Percentiles rank a stretch among this genome's conserved stretches.
phyloP scores from a whole-genome alignment of 805 yeast species.

The Starmerella stellata region DNA sequence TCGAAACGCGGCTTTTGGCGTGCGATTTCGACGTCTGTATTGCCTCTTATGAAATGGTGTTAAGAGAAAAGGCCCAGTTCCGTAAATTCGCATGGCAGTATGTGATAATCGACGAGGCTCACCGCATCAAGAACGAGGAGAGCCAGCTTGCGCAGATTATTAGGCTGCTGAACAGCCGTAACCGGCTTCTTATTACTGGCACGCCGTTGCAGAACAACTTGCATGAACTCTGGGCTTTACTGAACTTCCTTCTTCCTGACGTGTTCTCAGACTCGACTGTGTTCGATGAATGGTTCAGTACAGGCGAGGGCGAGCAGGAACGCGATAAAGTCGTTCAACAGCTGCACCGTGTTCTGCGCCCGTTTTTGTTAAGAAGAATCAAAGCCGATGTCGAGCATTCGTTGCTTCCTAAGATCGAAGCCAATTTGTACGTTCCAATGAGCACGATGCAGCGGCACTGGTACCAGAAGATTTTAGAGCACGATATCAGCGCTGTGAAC shows the following conservation, averaged over 20 bases:
- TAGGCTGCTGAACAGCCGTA: conserved; percentile 67
- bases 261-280: conserved; percentile 81
- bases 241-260: conserved; percentile 81
- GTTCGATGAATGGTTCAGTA: conserved; percentile 73
- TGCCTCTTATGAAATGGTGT: conserved; percentile 84
- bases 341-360: conserved; percentile 70
- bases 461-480: conserved; percentile 76
- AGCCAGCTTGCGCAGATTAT: conserved; percentile 83
- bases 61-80: conserved; percentile 65
- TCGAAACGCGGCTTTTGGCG: conserved; percentile 40
- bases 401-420: conserved; percentile 73
- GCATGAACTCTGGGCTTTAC: conserved; percentile 90
- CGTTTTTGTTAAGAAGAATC: conserved; percentile 74
- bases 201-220: conserved; percentile 89
- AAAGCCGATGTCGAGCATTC: conserved; percentile 88
- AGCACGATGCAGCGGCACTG: conserved; percentile 85
- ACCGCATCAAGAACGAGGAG: conserved; percentile 87
- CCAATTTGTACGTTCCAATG: conserved; percentile 84
- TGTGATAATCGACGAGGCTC: conserved; percentile 88
- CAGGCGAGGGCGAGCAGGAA: conserved; percentile 34
- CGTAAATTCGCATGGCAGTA: conserved; percentile 85
- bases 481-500: conserved; percentile 89
- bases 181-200: conserved; percentile 78
- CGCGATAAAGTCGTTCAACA: conserved; percentile 65
- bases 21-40: conserved; percentile 79